Evolutionary conservation across 225 moss, liverwort and hornwort genomes (phyloP).

Genomic region (Anthoceros angustus): DNA sequence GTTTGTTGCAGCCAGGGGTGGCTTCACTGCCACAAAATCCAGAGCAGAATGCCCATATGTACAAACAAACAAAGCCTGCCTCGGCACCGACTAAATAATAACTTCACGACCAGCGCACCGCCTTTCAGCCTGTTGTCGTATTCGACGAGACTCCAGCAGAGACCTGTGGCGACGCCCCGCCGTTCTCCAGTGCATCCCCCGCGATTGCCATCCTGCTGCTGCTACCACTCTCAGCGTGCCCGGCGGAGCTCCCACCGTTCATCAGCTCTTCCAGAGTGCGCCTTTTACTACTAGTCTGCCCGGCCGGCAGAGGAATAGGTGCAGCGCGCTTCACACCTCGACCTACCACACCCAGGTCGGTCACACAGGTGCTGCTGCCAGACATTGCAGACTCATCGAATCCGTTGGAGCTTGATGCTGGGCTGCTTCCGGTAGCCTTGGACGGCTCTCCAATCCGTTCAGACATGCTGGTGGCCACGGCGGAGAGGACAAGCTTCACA

Average conservation of each 20-base stretch:
- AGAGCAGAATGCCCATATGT: too few relatives aligned
- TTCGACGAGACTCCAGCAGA: too few relatives aligned
- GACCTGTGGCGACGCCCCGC: too few relatives aligned
- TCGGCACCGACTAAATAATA: too few relatives aligned
- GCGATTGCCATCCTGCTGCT: too few relatives aligned
- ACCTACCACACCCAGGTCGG: slow-evolving; percentile 78
- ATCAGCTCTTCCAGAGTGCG: slow-evolving; percentile 47
- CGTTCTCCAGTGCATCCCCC: too few relatives aligned
- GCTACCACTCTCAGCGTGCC: too few relatives aligned
- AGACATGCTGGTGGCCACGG: slow-evolving; percentile 23
- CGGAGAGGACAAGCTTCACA: slow-evolving; percentile 45
- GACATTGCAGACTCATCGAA: not conserved
- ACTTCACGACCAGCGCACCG: too few relatives aligned
- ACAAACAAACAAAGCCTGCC: too few relatives aligned
- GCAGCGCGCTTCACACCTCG: slow-evolving; percentile 82
- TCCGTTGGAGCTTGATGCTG: not conserved
- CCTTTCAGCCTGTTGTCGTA: too few relatives aligned
- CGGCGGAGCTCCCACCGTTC: slow-evolving; percentile 17
- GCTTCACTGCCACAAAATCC: too few relatives aligned
- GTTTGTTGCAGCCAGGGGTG: too few relatives aligned
- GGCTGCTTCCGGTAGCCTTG: slow-evolving; percentile 6
- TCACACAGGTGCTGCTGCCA: slow-evolving; percentile 33
- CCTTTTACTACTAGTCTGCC: slow-evolving; percentile 34
- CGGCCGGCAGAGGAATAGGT: slow-evolving; percentile 29
- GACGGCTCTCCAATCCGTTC: slow-evolving; percentile 20